phyloP scores from a whole-genome alignment of 2,329 filamentous ascomycete species.

The Penicillium palitans region DNA sequence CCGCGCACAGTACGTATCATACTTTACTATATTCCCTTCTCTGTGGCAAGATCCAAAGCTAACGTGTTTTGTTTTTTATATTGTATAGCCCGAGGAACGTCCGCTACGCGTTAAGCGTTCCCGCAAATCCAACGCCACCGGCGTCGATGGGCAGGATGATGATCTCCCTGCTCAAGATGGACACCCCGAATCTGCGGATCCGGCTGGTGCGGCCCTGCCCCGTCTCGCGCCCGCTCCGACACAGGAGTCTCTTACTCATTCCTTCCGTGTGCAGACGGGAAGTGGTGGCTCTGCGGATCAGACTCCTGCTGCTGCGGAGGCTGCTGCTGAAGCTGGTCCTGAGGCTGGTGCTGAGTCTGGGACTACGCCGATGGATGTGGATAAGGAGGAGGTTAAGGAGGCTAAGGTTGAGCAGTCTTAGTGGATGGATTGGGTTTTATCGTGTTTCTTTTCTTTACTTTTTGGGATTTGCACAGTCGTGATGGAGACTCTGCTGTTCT shows the following conservation, averaged over 20 bases:
- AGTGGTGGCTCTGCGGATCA: constrained; percentile 31
- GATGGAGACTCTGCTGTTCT: neutral
- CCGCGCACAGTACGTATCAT: constrained; percentile 42
- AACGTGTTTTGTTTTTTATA: constrained; percentile 1
- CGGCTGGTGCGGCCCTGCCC: constrained; percentile 30
- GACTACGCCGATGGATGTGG: constrained; percentile 42
- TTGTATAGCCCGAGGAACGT: constrained; percentile 46
- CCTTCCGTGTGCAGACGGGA: constrained; percentile 38
- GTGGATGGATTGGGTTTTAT: constrained; percentile 1
- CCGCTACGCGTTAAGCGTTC: constrained; percentile 48
- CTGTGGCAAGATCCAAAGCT: neutral
- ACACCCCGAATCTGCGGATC: constrained; percentile 22
- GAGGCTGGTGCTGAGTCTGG: constrained; percentile 20
- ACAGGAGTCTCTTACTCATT: constrained; percentile 41
- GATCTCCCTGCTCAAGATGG: constrained; percentile 24
- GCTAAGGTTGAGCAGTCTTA: constrained; percentile 35
- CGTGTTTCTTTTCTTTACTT: constrained; percentile 8
- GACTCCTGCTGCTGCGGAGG: constrained; percentile 18
- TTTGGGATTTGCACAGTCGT: neutral
- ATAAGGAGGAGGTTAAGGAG: constrained; percentile 37
- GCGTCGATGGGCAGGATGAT: constrained; percentile 29
- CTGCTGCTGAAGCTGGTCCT: neutral
- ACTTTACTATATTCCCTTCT: neutral
- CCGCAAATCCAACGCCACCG: constrained; percentile 39
- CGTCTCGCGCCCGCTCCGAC: constrained; percentile 37